A percentile compares a stretch with the other conserved stretches of the same genome.
These are phyloP conservation scores for Patellifolia procumbens DNA, from an alignment of 179 eudicot species.

Conservation along the genomic window DNA sequence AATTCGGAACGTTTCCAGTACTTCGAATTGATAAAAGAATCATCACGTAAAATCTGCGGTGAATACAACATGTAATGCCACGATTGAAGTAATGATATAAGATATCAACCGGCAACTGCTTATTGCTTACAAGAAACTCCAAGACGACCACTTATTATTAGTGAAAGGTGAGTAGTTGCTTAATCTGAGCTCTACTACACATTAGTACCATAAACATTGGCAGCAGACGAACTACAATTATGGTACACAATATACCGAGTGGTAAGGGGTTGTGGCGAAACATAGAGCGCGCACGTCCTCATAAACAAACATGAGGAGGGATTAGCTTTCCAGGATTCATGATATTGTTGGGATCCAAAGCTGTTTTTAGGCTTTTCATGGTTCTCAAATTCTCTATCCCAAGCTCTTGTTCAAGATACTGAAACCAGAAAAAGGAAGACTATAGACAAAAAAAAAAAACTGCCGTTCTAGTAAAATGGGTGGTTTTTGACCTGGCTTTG, in stretches of 20 bases:
- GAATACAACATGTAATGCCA: neutral
- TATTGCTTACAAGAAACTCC: neutral
- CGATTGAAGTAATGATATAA: neutral
- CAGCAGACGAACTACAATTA: neutral
- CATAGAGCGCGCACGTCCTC: neutral
- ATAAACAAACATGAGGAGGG: conserved; percentile 91
- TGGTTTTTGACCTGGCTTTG: neutral
- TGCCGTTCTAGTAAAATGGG: neutral
- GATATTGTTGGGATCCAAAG: conserved; percentile 83
- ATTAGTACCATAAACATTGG: neutral
- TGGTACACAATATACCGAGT: neutral
- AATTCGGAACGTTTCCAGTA: too few relatives aligned
- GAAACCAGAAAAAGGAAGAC: conserved; percentile 8
- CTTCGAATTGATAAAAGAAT: too few relatives aligned
- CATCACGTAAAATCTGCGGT: neutral
- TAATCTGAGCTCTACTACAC: neutral
- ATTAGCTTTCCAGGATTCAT: conserved; percentile 98
- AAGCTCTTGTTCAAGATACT: conserved; percentile 91
- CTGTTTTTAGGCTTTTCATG: conserved; percentile 78
- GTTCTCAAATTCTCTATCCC: conserved; percentile 86
- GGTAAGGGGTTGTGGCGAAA: neutral
- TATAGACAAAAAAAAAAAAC: neutral
- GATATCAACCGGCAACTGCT: neutral
- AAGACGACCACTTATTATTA: neutral
- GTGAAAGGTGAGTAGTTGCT: neutral